Base-by-base conservation (phyloP, 768 basidiomycete genomes). In the Tephrocybe sp. region DNA sequence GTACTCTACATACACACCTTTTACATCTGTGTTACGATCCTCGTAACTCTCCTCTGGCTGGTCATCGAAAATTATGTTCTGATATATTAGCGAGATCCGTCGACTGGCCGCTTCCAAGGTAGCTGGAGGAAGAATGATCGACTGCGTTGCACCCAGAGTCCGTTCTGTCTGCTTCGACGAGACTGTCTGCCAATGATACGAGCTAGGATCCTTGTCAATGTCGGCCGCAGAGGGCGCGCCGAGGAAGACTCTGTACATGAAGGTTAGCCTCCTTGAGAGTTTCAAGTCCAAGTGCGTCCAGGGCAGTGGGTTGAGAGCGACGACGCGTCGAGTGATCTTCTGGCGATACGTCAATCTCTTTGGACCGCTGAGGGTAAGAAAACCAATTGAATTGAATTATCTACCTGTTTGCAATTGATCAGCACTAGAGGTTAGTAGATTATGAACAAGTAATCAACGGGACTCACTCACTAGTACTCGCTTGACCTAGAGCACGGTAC, bases 61-160 rank as follows among this genome's bases (percentile, higher is more conserved):
- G 13, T 80, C 76, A 36, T 76, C 69, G 53, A 89, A 89, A n/a
- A 88, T 86, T 24, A 83, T 73, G 47, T 87, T 87, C 59, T 83
- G 72, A 58, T 91, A 91, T 19, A 89, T 64, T 43, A 78, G 49
- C 0, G 89, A 90, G 36, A 92, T 83, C 31, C 84, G 73, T n/a
- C 73, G 72, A 60, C 78, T 86, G 7, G 85, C 87, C 4, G 78
- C 84, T 55, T 86, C 83, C 34, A 88, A 61, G 0, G 82, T 84
- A 16, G 77, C 76, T 9, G 74, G 69, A 4, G 77, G 80, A n/a
- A 82, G 68, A 15, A 69, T 38, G 4, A 68, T 49, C 4, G 72
- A 68, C 41, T 67, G 60, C 2, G 55, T 54, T 18, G 44, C 47
- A 18, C 38, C 45, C 2, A 48, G 25, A 7, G 37, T 40, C 21